Evolutionary conservation across 2,329 filamentous ascomycete genomes (phyloP).

Genomic region (Metarhizium humberi): DNA sequence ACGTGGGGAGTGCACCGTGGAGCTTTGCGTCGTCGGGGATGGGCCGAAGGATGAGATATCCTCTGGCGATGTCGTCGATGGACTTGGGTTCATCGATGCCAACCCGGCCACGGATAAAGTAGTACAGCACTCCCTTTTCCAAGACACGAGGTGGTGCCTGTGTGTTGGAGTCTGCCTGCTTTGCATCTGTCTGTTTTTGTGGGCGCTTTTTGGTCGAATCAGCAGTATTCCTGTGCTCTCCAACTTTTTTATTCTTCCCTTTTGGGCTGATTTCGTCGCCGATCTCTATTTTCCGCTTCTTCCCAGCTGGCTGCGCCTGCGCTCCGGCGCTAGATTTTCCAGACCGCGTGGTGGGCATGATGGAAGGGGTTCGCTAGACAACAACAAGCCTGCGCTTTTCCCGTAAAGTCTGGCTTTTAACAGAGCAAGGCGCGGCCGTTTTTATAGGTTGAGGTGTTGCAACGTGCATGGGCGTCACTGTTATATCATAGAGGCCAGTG

Average conservation of each 20-base stretch:
- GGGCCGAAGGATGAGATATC: conserved; percentile 70
- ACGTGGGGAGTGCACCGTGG: conserved; percentile 35
- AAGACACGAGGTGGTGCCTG: conserved; percentile 38
- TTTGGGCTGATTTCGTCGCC: background rate
- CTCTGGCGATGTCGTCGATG: conserved; percentile 65
- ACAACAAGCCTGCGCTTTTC: background rate
- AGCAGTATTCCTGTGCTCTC: background rate
- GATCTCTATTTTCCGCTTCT: background rate
- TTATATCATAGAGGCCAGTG: background rate
- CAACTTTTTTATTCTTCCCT: background rate
- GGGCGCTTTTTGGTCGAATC: background rate
- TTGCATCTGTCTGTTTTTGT: background rate
- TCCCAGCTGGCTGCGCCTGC: background rate
- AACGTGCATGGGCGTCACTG: background rate
- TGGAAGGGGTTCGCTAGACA: background rate
- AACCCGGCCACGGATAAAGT: conserved; percentile 76
- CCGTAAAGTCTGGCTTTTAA: background rate
- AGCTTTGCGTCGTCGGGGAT: conserved; percentile 57
- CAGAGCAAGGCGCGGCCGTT: background rate
- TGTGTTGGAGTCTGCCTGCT: background rate
- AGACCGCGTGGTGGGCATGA: background rate
- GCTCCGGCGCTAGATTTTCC: background rate
- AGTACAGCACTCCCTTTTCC: conserved; percentile 86
- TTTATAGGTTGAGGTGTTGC: background rate
- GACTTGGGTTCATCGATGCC: conserved; percentile 59